A percentile compares a stretch with the other conserved stretches of the same genome.
Conservation (phyloP, 164 flowering plant species). For the Chloranthus sessilifolius region DNA sequence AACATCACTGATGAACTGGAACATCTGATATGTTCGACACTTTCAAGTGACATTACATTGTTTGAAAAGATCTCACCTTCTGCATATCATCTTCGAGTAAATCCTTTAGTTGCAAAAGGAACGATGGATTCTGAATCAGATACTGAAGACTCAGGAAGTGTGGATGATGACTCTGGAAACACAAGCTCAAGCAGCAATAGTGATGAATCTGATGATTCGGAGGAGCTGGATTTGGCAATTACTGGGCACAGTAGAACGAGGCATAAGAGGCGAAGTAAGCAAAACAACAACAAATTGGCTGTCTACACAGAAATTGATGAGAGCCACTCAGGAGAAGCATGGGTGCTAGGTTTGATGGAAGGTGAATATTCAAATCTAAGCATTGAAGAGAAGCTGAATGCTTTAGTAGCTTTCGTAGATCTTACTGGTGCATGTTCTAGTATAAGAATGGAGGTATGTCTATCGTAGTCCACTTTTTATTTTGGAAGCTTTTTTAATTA, state of each 20-base stretch:
- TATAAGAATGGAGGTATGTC: conserved; percentile 59
- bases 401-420: conserved; percentile 69
- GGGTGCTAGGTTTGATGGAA: conserved; percentile 87
- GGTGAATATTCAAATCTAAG: conserved; percentile 88
- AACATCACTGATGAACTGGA: conserved; percentile 53
- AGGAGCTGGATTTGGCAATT: conserved; percentile 38
- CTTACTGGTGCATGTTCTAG: conserved; percentile 63
- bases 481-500: too few relatives aligned
- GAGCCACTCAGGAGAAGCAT: conserved; percentile 78
- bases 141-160: conserved; percentile 67
- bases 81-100: conserved; percentile 72
- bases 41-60: conserved; percentile 88
- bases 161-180: conserved; percentile 52
- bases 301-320: conserved; percentile 77
- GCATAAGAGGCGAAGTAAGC: conserved; percentile 13
- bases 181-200: conserved; percentile 22
- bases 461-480: not conserved
- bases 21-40: conserved; percentile 50
- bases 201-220: conserved; percentile 39
- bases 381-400: conserved; percentile 85
- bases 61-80: conserved; percentile 84
- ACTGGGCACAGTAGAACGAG: conserved; percentile 16
- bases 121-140: conserved; percentile 41
- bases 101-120: conserved; percentile 24
- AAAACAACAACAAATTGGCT: conserved; percentile 23